Evolutionary conservation across 805 yeast genomes (phyloP), one percentile per base, ranked within the genome.

Genomic region (Suhomyces sp.): DNA sequence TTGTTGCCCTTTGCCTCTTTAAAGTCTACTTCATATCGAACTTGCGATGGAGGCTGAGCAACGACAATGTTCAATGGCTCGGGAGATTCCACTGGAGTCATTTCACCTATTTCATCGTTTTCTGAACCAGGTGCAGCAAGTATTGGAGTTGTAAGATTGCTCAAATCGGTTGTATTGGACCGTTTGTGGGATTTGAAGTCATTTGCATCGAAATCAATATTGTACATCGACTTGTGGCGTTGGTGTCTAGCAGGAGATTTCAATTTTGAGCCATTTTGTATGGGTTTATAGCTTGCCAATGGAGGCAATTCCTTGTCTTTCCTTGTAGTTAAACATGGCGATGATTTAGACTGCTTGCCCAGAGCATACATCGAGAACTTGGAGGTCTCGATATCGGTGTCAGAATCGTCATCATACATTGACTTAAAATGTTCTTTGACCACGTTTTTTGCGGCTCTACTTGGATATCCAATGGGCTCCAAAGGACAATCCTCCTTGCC

Each of bases 21-120:
- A 62, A 75, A 75, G 53, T 75, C 79, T 21, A 75, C 73, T 1
- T 66, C 71, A 58, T 75, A 75, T 17, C 60, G 51, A 4, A 75
- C 69, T 44, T 57, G 64, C 13, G 52, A 51, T 2, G 79, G 79
- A 1, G 79, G 77, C 46, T 72, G 77, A 3, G 66, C 70, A 9
- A 75, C 66, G 13, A 56, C 57, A 10, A 72, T 65, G n/a, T 62
- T 25, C 44, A 49, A 31, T 13, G 40, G 27, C 13, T 52, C 53
- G 4, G 54, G 51, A 3, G 37, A 44, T 6, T 22, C 50, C 17
- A 9, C 44, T 15, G 43, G 40, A 9, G 13, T 13, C 9, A 15
- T 29, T 17, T 22, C 43, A 6, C n/a, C 39, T 12, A 19, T 6
- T 8, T 19, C 24, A 1, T n/a, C n/a, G 6, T 21, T 12, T 4